These are phyloP conservation scores for Bidens hawaiensis DNA, from an alignment of 140 eudicot species.

Conservation along the genomic window DNA sequence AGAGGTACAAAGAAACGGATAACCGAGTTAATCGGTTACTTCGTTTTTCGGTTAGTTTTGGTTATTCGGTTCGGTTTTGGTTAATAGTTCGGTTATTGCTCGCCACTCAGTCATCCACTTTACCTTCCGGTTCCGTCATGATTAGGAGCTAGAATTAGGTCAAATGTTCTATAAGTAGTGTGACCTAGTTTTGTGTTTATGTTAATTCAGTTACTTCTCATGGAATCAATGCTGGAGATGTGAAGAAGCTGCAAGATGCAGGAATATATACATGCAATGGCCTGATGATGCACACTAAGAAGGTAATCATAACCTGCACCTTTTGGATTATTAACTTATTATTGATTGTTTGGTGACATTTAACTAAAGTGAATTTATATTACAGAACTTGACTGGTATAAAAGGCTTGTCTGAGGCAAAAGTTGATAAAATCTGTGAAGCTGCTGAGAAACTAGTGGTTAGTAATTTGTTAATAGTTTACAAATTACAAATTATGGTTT, in stretches of 20 bases:
- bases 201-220: conserved; percentile 68
- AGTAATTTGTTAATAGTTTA: conserved; percentile 10
- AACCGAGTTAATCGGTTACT: no score
- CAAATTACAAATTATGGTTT: neutral
- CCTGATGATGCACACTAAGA: conserved; percentile 88
- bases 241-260: conserved; percentile 78
- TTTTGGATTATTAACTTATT: conserved; percentile 4
- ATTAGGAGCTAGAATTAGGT: conserved; percentile 14
- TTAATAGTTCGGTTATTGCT: no score
- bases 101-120: neutral
- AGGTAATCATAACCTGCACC: conserved; percentile 42
- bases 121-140: neutral
- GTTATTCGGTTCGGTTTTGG: no score
- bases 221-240: conserved; percentile 91
- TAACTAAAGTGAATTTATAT: conserved; percentile 2
- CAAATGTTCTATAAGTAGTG: neutral
- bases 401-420: conserved; percentile 98
- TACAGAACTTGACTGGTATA: conserved; percentile 83
- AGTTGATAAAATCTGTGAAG: conserved; percentile 98
- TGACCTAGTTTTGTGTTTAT: neutral
- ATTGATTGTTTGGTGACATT: conserved; percentile 4
- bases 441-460: conserved; percentile 98
- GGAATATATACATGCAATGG: conserved; percentile 85
- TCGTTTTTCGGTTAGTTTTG: no score
- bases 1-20: no score